Evolutionary conservation across 176 grass and related monocot genomes (phyloP), one percentile per base, ranked within the genome.

Genomic region (Zea luxurians): DNA sequence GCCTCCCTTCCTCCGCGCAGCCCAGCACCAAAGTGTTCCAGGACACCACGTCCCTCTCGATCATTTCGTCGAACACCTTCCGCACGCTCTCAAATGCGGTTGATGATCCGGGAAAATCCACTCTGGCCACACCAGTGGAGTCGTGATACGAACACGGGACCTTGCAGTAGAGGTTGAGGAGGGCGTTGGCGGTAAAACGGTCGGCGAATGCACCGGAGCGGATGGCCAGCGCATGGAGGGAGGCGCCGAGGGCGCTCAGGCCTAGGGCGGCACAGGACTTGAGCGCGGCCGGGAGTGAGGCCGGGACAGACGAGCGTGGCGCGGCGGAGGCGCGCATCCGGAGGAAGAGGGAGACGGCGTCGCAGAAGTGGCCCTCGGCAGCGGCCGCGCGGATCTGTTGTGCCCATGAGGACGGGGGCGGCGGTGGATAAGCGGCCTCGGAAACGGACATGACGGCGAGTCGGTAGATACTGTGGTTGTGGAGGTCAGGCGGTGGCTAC

Each of bases 121-220:
- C 40, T 7, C 21, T 66, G 42, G 16, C 4, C 3, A 8, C 35
- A 21, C 53, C 16, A 2, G 53, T 34, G 7, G 75, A 6, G 44
- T 3, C 12, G 8, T n/a, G 18, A 68, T 12, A 15, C 7, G 45
- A 48, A 57, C 8, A 35, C 10, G 43, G 67, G 17, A 88, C 70
- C 71, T 93, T 90, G 85, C 82, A 80, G 82, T 90, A 93, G 82
- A 90, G 77, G 85, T 90, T 93, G 85, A 93, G 73, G 47, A 90
- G 82, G 8, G 91, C 85, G 44, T 93, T 93, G 66, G 91, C 82
- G 40, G 67, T 61, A 66, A 84, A 93, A 53, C 86, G 76, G 42
- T 88, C 88, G 38, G 85, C 70, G 60, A 77, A 53, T 9, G 74
- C 83, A 10, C 88, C 88, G 48, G 88, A 93, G 75, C 91, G 79